These are phyloP conservation scores for Fraxinus paxiana DNA, from an alignment of 305 asterid genomes.

Conservation along the genomic window DNA sequence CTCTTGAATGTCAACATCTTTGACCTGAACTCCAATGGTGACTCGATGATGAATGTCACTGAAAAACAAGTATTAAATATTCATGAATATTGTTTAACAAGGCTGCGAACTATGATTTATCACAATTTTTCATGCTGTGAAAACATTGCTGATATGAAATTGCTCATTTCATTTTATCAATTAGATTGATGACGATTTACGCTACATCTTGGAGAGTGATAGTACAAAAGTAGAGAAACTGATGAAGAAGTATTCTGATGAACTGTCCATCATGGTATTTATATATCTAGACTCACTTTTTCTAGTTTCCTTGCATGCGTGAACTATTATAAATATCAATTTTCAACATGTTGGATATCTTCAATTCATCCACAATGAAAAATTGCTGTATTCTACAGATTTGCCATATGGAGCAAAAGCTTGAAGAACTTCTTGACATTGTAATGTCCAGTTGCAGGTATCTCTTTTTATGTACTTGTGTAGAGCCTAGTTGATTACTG, in stretches of 20 bases:
- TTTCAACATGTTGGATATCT: neutral
- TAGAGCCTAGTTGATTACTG: neutral
- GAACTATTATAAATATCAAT: neutral
- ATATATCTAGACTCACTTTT: constrained; percentile 3
- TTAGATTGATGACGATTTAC: constrained; percentile 60
- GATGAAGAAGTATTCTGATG: constrained; percentile 42
- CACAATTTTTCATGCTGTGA: neutral
- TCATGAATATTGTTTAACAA: neutral
- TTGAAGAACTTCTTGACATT: constrained; percentile 57
- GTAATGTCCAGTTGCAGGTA: constrained; percentile 72
- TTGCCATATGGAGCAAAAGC: constrained; percentile 64
- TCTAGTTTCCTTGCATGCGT: neutral
- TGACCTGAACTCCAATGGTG: neutral
- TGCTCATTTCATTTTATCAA: constrained; percentile 2
- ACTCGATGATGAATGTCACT: neutral
- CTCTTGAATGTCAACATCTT: neutral
- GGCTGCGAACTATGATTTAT: neutral
- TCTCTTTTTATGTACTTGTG: constrained; percentile 1
- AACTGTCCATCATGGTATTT: constrained; percentile 45
- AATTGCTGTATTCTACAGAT: constrained; percentile 37
- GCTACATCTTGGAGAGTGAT: constrained; percentile 48
- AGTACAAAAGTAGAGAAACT: constrained; percentile 50
- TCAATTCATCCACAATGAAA: neutral
- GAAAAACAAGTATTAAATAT: neutral
- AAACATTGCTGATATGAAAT: neutral